Conservation (phyloP, 345 rosid genomes). For the Brassica incana region DNA sequence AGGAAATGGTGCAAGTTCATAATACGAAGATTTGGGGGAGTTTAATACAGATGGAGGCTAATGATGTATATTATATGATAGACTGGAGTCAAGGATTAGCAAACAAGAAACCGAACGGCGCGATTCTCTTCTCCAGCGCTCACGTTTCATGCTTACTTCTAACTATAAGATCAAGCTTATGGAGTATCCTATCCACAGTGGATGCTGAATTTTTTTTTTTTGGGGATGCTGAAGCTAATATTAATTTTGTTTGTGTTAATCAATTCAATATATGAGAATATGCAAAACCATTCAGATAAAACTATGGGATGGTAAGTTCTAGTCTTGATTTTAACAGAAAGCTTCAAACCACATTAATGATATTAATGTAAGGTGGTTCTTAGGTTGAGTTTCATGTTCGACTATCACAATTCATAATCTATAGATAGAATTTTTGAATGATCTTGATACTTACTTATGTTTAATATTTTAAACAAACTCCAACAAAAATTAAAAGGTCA, state of each 20-base stretch:
- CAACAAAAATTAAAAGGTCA: neutral
- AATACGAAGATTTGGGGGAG: neutral
- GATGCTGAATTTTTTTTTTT: neutral
- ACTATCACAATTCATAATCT: neutral
- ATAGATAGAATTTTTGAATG: neutral
- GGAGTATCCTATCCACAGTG: neutral
- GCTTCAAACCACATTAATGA: neutral
- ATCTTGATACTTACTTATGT: neutral
- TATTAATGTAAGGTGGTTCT: neutral
- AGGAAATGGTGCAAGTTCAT: neutral
- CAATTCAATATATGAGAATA: neutral
- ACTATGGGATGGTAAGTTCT: neutral
- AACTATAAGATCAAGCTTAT: neutral
- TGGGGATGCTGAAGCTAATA: neutral
- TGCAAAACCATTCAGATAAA: neutral
- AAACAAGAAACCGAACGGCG: conserved; percentile 42
- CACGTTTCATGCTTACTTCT: neutral
- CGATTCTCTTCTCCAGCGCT: conserved; percentile 29
- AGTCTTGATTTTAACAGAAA: neutral
- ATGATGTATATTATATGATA: neutral
- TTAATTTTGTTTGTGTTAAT: too few species aligned
- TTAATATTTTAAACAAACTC: neutral
- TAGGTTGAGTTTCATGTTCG: neutral
- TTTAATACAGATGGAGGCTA: conserved; percentile 2
- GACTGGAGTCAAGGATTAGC: neutral